phyloP scores from a whole-genome alignment of 768 basidiomycete species.

The Chiua virens region DNA sequence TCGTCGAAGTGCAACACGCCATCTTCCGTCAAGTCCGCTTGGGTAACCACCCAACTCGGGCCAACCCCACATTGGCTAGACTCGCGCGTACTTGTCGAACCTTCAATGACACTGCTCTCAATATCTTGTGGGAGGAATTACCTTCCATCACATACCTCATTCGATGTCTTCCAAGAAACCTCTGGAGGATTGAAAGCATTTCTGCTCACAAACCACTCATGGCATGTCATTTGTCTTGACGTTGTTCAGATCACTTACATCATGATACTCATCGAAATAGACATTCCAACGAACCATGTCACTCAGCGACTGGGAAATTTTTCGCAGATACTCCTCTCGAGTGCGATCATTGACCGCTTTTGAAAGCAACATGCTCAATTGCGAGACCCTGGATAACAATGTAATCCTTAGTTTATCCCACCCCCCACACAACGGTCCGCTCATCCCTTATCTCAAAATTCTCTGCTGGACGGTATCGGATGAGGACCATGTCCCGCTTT shows the following conservation, averaged over 20 bases:
- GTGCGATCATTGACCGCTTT: conserved; percentile 13
- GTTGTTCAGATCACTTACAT: background rate
- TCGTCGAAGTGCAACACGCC: conserved; percentile 25
- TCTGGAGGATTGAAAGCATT: conserved; percentile 26
- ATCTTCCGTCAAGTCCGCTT: conserved; percentile 20
- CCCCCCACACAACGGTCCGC: conserved; percentile 19
- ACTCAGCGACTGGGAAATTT: conserved; percentile 27
- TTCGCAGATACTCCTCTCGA: conserved; percentile 28
- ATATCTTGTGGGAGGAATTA: conserved; percentile 23
- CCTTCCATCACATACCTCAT: conserved; percentile 21
- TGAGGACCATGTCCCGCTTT: conserved; percentile 14
- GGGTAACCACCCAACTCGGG: background rate
- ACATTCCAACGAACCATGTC: conserved; percentile 26
- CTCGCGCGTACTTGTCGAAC: conserved; percentile 28
- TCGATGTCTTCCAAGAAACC: conserved; percentile 26
- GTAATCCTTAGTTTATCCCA: conserved; percentile 25
- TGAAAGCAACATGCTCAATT: too few species aligned
- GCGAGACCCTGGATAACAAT: conserved; percentile 11
- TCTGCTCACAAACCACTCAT: background rate
- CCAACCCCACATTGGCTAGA: conserved; percentile 12
- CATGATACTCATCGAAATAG: conserved; percentile 19
- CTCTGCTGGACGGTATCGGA: conserved; percentile 19
- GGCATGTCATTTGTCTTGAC: background rate
- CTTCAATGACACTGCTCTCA: conserved; percentile 22
- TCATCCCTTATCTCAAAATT: conserved; percentile 20